Evolutionary conservation across 225 moss, liverwort and hornwort genomes (phyloP).

Genomic region (Pseudisothecium myosuroides): DNA sequence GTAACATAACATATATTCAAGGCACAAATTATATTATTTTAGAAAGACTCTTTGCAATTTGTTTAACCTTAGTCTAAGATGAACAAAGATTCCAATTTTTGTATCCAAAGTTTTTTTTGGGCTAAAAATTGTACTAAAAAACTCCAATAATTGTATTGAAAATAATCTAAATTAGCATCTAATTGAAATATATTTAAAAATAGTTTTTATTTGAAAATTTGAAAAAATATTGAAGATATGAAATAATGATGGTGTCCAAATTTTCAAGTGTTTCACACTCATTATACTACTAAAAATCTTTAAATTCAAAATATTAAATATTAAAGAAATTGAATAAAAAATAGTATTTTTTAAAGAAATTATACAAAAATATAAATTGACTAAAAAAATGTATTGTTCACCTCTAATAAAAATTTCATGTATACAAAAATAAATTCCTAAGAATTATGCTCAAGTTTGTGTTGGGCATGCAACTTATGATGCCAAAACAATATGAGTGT

Average conservation of each 20-base stretch:
- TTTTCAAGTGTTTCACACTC: background rate
- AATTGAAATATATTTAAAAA: background rate
- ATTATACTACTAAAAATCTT: background rate
- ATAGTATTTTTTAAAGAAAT: background rate
- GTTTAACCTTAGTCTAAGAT: background rate
- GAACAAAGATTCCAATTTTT: background rate
- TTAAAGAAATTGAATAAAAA: background rate
- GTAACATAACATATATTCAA: background rate
- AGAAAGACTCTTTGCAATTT: background rate
- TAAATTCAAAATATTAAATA: no score
- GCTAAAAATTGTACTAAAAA: background rate
- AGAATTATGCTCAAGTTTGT: background rate
- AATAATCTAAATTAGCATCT: background rate
- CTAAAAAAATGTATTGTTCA: accelerated
- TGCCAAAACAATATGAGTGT: accelerated
- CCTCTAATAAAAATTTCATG: background rate
- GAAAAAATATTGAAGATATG: background rate
- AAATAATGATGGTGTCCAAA: background rate
- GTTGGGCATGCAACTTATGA: accelerated
- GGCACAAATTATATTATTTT: background rate
- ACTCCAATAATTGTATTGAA: background rate
- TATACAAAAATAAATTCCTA: background rate
- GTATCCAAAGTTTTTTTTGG: background rate
- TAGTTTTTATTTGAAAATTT: no score
- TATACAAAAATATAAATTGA: no score